A percentile compares a stretch with the other conserved stretches of the same genome.
Evolutionary conservation across 108 stramenopile species (phyloP).

Genomic region (Fragilariopsis cylindrus): DNA sequence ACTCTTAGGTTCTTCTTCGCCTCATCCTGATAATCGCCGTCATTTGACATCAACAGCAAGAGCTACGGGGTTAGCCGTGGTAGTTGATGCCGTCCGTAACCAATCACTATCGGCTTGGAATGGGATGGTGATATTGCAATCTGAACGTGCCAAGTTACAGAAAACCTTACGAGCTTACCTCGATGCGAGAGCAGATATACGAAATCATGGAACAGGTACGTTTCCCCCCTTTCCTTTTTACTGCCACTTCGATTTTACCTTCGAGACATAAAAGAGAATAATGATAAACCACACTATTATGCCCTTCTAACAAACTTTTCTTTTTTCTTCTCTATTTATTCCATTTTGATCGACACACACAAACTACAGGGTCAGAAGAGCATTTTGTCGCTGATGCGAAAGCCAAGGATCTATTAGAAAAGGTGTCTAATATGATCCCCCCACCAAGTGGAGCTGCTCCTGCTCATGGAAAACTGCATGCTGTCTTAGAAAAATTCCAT

Average conservation of each 20-base stretch:
- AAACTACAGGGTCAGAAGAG: slow-evolving; percentile 50
- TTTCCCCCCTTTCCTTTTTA: background rate
- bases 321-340: background rate
- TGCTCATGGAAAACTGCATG: slow-evolving; percentile 37
- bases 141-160: slow-evolving; percentile 58
- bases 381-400: slow-evolving; percentile 64
- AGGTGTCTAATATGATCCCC: slow-evolving; percentile 40
- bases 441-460: slow-evolving; percentile 22
- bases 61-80: slow-evolving; percentile 77
- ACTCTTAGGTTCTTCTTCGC: slow-evolving; percentile 33
- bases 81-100: slow-evolving; percentile 52
- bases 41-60: slow-evolving; percentile 60
- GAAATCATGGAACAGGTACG: slow-evolving; percentile 43
- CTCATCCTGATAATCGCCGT: slow-evolving; percentile 21
- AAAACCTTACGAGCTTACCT: slow-evolving; percentile 54
- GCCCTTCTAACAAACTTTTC: too few species aligned
- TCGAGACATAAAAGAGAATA: background rate
- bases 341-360: background rate
- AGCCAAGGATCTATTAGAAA: slow-evolving; percentile 72
- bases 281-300: background rate
- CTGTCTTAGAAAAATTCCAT: slow-evolving; percentile 69
- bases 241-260: background rate
- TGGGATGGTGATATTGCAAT: slow-evolving; percentile 60
- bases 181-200: slow-evolving; percentile 54
- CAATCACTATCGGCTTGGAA: slow-evolving; percentile 44